Percentiles rank a stretch among this genome's conserved stretches.
Evolutionary conservation across 768 basidiomycete species (phyloP).

Genomic region (Xerocomus brunneocitrinus): DNA sequence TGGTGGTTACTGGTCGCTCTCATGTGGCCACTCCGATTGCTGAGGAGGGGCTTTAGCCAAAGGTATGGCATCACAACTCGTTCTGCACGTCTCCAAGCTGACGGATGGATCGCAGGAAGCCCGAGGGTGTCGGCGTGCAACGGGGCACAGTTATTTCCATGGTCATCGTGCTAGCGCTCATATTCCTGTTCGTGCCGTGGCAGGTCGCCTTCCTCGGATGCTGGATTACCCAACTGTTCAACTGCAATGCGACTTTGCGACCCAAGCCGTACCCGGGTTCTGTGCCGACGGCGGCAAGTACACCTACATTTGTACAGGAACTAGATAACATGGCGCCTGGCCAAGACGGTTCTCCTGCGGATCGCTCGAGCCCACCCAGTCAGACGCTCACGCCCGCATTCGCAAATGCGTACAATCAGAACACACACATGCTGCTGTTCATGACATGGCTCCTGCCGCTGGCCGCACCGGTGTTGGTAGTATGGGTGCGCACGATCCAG

Average conservation of each 20-base stretch:
- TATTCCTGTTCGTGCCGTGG: conserved; percentile 80
- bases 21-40: conserved; percentile 41
- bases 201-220: conserved; percentile 86
- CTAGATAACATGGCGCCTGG: not conserved
- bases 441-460: conserved; percentile 82
- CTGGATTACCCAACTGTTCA: conserved; percentile 73
- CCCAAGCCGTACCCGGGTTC: conserved; percentile 18
- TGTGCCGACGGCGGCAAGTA: conserved; percentile 23
- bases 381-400: conserved; percentile 4
- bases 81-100: not conserved
- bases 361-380: not conserved
- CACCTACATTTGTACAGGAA: conserved; percentile 20
- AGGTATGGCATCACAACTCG: conserved; percentile 10
- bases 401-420: conserved; percentile 41
- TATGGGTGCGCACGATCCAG: conserved; percentile 84
- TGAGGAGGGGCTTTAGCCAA: conserved; percentile 5
- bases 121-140: conserved; percentile 37
- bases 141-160: conserved; percentile 56
- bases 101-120: conserved; percentile 12
- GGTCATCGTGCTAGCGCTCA: conserved; percentile 53
- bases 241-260: conserved; percentile 42
- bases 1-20: conserved; percentile 51
- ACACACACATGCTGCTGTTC: conserved; percentile 61
- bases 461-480: conserved; percentile 69
- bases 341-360: conserved; percentile 10